Conservation (phyloP, 2,329 filamentous ascomycete species). For the Diaporthe capsici region DNA sequence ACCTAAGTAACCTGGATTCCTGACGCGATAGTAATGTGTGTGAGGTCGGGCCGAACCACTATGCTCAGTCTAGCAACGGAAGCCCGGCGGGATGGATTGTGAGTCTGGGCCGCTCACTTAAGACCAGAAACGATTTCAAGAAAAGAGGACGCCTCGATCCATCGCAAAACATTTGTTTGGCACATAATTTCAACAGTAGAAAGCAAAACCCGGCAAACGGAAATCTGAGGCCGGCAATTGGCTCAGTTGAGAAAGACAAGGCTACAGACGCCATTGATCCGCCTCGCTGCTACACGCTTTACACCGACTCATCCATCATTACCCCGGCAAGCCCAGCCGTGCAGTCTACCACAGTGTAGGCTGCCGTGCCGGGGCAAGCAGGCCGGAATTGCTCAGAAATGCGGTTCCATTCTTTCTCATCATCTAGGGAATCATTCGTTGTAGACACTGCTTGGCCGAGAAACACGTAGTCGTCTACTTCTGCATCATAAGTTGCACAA, state of each 20-base stretch:
- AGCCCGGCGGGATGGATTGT: neutral
- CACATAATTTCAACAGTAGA: conserved; percentile 26
- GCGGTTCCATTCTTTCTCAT: conserved; percentile 40
- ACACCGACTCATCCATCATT: conserved; percentile 35
- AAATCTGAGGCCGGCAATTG: conserved; percentile 34
- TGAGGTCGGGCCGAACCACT: neutral
- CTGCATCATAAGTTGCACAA: conserved; percentile 96
- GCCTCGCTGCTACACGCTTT: conserved; percentile 31
- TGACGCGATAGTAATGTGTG: neutral
- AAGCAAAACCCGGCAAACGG: conserved; percentile 24
- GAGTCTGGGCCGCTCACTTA: neutral
- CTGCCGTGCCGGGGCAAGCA: conserved; percentile 29
- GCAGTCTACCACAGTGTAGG: conserved; percentile 8
- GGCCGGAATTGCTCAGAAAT: conserved; percentile 28
- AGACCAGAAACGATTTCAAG: neutral
- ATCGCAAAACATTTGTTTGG: conserved; percentile 1
- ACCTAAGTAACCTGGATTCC: neutral
- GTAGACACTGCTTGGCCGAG: conserved; percentile 27
- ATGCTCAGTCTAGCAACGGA: neutral
- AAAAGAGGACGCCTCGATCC: conserved; percentile 13
- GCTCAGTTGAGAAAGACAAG: conserved; percentile 37
- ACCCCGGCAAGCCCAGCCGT: conserved; percentile 31
- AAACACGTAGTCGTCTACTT: conserved; percentile 69
- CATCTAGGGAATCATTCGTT: conserved; percentile 41
- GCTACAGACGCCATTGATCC: conserved; percentile 39